A percentile compares a stretch with the other conserved stretches of the same genome.
These are phyloP conservation scores for Cryomyces antarcticus DNA, from an alignment of 495 filamentous ascomycete genomes.

Conservation along the genomic window DNA sequence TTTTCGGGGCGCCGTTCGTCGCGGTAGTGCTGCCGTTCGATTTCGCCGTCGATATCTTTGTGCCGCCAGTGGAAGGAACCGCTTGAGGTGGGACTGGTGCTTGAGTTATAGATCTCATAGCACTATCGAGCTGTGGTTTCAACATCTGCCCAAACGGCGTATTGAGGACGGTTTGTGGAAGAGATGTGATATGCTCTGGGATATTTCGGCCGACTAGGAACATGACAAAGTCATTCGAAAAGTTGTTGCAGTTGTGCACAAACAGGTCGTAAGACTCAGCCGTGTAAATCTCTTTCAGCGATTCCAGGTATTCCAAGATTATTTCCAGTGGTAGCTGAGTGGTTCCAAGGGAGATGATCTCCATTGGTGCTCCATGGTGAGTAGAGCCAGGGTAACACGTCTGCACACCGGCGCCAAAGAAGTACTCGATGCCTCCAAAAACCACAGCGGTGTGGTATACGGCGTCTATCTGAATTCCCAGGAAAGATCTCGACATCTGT, in stretches of 20 bases:
- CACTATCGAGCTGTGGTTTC: slow-evolving; percentile 54
- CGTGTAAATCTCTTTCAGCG: slow-evolving; percentile 62
- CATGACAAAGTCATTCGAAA: slow-evolving; percentile 79
- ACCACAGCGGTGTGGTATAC: slow-evolving; percentile 85
- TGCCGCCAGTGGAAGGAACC: slow-evolving; percentile 3
- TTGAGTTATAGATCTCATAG: slow-evolving; percentile 46
- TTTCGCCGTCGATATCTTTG: background rate
- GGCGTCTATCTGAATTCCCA: slow-evolving; percentile 39
- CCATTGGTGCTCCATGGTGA: slow-evolving; percentile 69
- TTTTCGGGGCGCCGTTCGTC: background rate
- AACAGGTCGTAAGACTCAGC: slow-evolving; percentile 75
- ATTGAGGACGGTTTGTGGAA: slow-evolving; percentile 69
- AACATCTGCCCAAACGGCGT: slow-evolving; percentile 88
- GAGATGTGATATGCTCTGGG: slow-evolving; percentile 67
- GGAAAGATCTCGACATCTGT: slow-evolving; percentile 8
- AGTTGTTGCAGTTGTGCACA: slow-evolving; percentile 95
- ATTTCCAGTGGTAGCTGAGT: slow-evolving; percentile 68
- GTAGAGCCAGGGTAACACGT: slow-evolving; percentile 58
- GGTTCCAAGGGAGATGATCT: slow-evolving; percentile 48
- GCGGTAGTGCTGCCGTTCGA: background rate
- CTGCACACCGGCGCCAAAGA: slow-evolving; percentile 60
- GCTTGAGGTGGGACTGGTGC: slow-evolving; percentile 20
- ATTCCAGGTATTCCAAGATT: slow-evolving; percentile 75
- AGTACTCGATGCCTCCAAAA: slow-evolving; percentile 54
- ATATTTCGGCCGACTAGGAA: slow-evolving; percentile 84